Conservation (phyloP, 2,329 filamentous ascomycete species). For the Lasiodiplodia gonubiensis region DNA sequence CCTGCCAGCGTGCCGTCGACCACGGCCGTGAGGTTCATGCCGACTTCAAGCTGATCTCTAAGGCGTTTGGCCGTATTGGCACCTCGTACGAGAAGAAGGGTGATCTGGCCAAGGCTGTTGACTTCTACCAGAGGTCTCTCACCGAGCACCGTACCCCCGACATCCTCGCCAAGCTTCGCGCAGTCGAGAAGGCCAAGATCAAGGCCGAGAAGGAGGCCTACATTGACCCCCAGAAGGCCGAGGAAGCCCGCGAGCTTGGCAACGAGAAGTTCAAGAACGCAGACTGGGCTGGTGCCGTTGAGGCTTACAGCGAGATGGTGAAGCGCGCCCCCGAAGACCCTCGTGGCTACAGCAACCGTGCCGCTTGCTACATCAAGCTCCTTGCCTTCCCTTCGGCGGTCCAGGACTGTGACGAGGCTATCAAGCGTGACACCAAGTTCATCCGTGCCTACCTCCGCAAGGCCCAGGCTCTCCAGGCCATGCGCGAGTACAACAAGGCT, state of each 20-base stretch:
- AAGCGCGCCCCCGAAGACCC: conserved; percentile 93
- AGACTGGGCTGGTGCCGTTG: conserved; percentile 94
- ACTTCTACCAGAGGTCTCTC: conserved; percentile 90
- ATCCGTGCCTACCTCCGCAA: conserved; percentile 96
- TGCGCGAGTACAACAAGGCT: conserved; percentile 97
- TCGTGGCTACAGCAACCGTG: conserved; percentile 95
- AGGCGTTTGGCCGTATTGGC: conserved; percentile 94
- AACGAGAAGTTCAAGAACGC: conserved; percentile 97
- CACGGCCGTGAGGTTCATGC: conserved; percentile 88
- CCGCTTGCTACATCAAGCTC: conserved; percentile 94
- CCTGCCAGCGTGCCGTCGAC: conserved; percentile 85
- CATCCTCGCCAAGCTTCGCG: conserved; percentile 87
- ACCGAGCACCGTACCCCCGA: conserved; percentile 97
- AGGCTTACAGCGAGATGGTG: conserved; percentile 94
- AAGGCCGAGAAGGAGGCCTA: conserved; percentile 79
- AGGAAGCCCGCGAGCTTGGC: conserved; percentile 91
- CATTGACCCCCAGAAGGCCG: conserved; percentile 87
- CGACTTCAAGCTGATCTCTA: conserved; percentile 98
- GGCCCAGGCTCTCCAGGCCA: conserved; percentile 92
- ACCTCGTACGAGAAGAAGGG: conserved; percentile 90
- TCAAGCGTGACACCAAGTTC: conserved; percentile 89
- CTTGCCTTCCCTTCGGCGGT: conserved; percentile 94
- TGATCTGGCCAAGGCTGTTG: conserved; percentile 78
- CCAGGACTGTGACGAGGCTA: conserved; percentile 88
- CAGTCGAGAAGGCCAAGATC: conserved; percentile 84